These are phyloP conservation scores for Boletus subparvulus DNA, from an alignment of 768 basidiomycete genomes.

Conservation along the genomic window DNA sequence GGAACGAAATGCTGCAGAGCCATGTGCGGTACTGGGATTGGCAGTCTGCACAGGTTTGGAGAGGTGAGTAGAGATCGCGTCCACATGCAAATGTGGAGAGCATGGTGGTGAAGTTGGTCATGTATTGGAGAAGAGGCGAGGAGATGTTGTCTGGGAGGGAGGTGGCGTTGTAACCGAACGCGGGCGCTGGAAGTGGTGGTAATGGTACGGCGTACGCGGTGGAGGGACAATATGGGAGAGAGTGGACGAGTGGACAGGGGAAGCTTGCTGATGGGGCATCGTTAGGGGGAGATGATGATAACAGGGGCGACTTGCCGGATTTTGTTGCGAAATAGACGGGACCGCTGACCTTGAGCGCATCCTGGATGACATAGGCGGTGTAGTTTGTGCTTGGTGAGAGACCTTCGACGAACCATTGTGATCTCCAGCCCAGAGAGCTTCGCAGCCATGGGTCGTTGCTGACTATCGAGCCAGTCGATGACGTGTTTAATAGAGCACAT, in stretches of 20 bases:
- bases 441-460: constrained; percentile 57
- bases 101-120: constrained; percentile 73
- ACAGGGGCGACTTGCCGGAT: constrained; percentile 46
- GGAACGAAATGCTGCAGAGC: constrained; percentile 73
- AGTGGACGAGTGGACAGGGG: constrained; percentile 65
- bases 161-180: constrained; percentile 46
- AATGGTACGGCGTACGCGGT: constrained; percentile 71
- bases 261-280: constrained; percentile 47
- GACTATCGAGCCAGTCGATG: constrained; percentile 38
- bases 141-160: constrained; percentile 53
- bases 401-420: constrained; percentile 63
- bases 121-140: constrained; percentile 50
- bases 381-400: constrained; percentile 72
- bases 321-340: constrained; percentile 78
- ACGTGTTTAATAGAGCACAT: constrained; percentile 51
- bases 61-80: constrained; percentile 74
- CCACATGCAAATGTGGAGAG: constrained; percentile 78
- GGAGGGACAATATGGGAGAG: constrained; percentile 72
- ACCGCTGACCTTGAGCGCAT: constrained; percentile 55
- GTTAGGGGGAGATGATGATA: not conserved
- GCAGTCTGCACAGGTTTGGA: constrained; percentile 77
- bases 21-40: constrained; percentile 70
- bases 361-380: constrained; percentile 65
- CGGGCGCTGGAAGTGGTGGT: constrained; percentile 44
- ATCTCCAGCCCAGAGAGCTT: constrained; percentile 59